phyloP scores from a whole-genome alignment of 129 eudicot genomes.

The Oenanthe sinensis region DNA sequence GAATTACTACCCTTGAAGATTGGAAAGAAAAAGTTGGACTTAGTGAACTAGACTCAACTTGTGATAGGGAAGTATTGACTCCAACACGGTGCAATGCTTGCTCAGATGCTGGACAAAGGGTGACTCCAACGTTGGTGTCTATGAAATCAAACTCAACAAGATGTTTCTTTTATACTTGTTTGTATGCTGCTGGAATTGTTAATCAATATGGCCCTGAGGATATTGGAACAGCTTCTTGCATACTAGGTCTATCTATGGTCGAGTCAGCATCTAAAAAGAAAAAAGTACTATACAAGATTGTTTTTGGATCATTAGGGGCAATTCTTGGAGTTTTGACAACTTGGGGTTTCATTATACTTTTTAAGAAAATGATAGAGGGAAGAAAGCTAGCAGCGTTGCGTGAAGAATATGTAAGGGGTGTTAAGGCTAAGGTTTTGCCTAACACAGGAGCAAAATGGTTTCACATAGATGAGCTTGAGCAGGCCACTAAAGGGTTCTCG shows the following conservation, averaged over 20 bases:
- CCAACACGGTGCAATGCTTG: conserved; percentile 42
- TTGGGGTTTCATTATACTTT: conserved; percentile 19
- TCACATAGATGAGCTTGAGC: conserved; percentile 41
- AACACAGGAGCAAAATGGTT: conserved; percentile 65
- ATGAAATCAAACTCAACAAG: conserved; percentile 38
- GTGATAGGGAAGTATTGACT: conserved; percentile 37
- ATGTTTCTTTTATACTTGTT: conserved; percentile 46
- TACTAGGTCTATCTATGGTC: conserved; percentile 38
- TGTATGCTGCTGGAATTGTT: conserved; percentile 64
- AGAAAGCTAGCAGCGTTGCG: conserved; percentile 28
- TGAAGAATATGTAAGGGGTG: conserved; percentile 33
- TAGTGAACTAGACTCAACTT: conserved; percentile 28
- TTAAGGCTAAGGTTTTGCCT: conserved; percentile 48
- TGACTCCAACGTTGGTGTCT: conserved; percentile 31
- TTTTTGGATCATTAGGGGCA: conserved; percentile 41
- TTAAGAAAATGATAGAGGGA: conserved; percentile 19
- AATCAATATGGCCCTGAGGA: conserved; percentile 53
- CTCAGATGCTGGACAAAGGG: conserved; percentile 40
- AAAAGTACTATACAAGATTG: conserved; percentile 1
- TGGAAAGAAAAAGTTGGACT: conserved; percentile 32
- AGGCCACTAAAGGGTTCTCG: conserved; percentile 56
- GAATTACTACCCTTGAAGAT: conserved; percentile 29
- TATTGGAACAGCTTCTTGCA: conserved; percentile 38
- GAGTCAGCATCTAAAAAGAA: not conserved
- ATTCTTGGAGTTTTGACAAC: conserved; percentile 26